These are phyloP conservation scores for Orbilia javanica DNA, from an alignment of 2,329 filamentous ascomycete species.

Conservation along the genomic window DNA sequence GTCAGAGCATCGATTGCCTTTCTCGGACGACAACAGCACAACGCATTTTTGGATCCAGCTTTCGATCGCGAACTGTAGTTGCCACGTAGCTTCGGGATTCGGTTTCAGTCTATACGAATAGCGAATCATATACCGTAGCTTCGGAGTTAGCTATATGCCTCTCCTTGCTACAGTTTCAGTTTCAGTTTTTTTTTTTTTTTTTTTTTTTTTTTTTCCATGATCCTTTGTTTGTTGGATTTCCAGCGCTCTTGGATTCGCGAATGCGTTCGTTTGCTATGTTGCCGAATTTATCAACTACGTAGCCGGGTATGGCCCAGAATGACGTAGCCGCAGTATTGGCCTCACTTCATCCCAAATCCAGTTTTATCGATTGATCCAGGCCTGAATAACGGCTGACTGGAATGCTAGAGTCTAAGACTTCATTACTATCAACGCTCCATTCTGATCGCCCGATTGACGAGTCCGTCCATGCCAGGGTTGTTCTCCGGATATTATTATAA, in stretches of 20 bases:
- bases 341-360: constrained; percentile 36
- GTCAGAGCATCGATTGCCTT: constrained; percentile 22
- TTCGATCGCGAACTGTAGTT: no score
- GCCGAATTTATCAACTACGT: not conserved
- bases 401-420: not conserved
- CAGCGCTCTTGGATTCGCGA: not conserved
- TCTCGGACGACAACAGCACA: constrained; percentile 15
- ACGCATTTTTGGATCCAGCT: no score
- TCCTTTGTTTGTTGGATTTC: not conserved
- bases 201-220: not conserved
- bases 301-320: no score
- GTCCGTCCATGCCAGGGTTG: not conserved
- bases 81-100: no score
- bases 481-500: constrained; percentile 24
- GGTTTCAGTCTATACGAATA: no score
- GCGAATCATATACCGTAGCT: no score
- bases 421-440: not conserved
- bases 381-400: not conserved
- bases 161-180: no score
- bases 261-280: not conserved
- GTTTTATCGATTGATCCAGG: not conserved
- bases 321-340: constrained; percentile 32
- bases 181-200: not conserved
- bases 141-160: no score
- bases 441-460: constrained; percentile 39